phyloP scores from a whole-genome alignment of 305 asterid genomes.

The Striga hermonthica region DNA sequence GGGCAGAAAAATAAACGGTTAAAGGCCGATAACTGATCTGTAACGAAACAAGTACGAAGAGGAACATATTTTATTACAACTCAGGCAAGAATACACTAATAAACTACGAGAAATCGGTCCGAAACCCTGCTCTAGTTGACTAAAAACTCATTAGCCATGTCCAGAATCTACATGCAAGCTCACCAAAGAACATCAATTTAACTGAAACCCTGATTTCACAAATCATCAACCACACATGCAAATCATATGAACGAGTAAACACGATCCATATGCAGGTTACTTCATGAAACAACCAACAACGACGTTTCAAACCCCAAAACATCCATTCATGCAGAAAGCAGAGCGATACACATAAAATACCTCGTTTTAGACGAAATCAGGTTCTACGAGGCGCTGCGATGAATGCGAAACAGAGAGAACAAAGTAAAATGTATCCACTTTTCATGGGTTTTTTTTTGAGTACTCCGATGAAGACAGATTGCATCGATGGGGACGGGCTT shows the following conservation, averaged over 20 bases:
- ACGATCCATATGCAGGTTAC: constrained; percentile 22
- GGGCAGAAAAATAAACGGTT: neutral
- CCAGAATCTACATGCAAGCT: constrained; percentile 37
- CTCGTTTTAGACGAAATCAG: constrained; percentile 26
- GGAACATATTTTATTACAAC: neutral
- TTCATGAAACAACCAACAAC: constrained; percentile 26
- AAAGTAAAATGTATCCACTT: constrained; percentile 12
- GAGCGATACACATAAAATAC: constrained; percentile 21
- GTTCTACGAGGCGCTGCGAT: constrained; percentile 25
- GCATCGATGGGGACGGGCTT: constrained; percentile 22
- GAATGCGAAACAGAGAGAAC: constrained; percentile 6
- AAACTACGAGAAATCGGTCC: constrained; percentile 18
- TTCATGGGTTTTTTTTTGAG: constrained; percentile 23
- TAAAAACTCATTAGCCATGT: constrained; percentile 23
- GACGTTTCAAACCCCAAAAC: neutral
- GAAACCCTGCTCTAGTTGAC: constrained; percentile 27
- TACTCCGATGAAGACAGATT: constrained; percentile 27
- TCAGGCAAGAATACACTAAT: constrained; percentile 7
- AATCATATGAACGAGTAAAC: constrained; percentile 23
- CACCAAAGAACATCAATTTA: constrained; percentile 25
- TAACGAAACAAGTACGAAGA: neutral
- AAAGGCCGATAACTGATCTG: neutral
- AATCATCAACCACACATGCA: constrained; percentile 36
- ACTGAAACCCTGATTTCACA: constrained; percentile 31
- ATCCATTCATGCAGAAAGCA: constrained; percentile 26